Evolutionary conservation across 306 rosid genomes (phyloP), one percentile per base, ranked within the genome.

Genomic region (Dryas drummondii): DNA sequence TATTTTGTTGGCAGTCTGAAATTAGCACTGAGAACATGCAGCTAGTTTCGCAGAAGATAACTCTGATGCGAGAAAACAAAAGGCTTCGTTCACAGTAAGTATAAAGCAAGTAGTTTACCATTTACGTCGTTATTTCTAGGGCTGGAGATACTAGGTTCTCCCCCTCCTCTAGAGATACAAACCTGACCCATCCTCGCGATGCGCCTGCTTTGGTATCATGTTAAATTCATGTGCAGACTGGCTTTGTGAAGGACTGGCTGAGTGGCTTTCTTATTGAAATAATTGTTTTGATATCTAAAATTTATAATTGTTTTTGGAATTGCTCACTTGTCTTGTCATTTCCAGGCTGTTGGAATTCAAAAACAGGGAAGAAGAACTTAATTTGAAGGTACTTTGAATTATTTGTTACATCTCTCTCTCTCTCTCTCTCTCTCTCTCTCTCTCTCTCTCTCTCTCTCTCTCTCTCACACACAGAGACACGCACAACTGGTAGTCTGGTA

Each of bases 1-100:
- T 32, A 5, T 49, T 61, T 27, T 70, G 26, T 48, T 73, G 68
- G 45, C 45, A 73, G 77, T 15, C 53, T 74, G 53, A 75, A 13
- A 13, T 27, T 51, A 64, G 55, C 54, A 1, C 22, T 5, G 61
- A 60, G 45, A 6, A 13, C 45, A 32, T 32, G 17, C 12, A 1
- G 62, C 62, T 15, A 62, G 26, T 1, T 37, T 17, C 78, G 12
- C 37, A 32, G 70, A 64, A 52, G 78, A 42, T 40, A 5, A 5
- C 5, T 22, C 11, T 75, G 26, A n/a, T 75, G 41, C 54, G 9
- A 64, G 54, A 42, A 64, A 75, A 75, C 46, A 52, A 5, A 63
- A 75, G 4, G 54, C 78, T 75, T 54, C 72, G 16, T 26, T 75
- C 70, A 63, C 63, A 1, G 78, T 75, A 64, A 50, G 78, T 64